These are phyloP conservation scores for Camellia granthamiana DNA, from an alignment of 148 eudicot genomes.

Conservation along the genomic window DNA sequence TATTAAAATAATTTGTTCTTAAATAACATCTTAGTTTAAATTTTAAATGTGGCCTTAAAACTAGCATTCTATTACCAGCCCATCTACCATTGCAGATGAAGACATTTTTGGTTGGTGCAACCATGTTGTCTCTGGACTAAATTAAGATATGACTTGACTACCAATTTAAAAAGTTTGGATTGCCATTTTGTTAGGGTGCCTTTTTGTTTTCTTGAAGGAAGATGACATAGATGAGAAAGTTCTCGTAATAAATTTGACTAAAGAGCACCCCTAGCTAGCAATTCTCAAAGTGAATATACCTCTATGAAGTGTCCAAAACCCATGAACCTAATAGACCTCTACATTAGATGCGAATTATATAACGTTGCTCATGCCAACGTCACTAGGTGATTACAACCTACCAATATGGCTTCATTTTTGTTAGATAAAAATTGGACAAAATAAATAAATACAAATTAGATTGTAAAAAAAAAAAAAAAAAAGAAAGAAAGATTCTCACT, in stretches of 20 bases:
- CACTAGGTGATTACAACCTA: background rate
- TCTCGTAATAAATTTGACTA: background rate
- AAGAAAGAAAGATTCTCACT: too few relatives aligned
- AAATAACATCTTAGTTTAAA: too few relatives aligned
- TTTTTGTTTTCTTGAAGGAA: background rate
- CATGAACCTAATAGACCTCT: too few relatives aligned
- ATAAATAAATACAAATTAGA: too few relatives aligned
- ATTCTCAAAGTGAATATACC: background rate
- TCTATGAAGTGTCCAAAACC: background rate
- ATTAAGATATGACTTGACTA: background rate
- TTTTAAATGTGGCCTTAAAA: background rate
- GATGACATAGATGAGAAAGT: too few relatives aligned
- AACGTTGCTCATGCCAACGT: too few relatives aligned
- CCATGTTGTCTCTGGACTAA: background rate
- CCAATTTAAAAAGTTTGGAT: background rate
- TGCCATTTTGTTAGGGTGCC: background rate
- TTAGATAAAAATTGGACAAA: too few relatives aligned
- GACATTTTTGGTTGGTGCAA: constrained; percentile 4
- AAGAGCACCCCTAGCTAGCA: too few relatives aligned
- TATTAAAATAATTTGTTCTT: too few relatives aligned
- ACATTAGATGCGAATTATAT: too few relatives aligned
- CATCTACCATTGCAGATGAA: background rate
- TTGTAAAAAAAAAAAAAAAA: too few relatives aligned
- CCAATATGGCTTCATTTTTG: background rate
- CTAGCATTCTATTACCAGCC: constrained; percentile 2